Percentiles rank a stretch among this genome's conserved stretches.
phyloP scores from a whole-genome alignment of 163 green algal genomes.

The Scenedesmus sp. region DNA sequence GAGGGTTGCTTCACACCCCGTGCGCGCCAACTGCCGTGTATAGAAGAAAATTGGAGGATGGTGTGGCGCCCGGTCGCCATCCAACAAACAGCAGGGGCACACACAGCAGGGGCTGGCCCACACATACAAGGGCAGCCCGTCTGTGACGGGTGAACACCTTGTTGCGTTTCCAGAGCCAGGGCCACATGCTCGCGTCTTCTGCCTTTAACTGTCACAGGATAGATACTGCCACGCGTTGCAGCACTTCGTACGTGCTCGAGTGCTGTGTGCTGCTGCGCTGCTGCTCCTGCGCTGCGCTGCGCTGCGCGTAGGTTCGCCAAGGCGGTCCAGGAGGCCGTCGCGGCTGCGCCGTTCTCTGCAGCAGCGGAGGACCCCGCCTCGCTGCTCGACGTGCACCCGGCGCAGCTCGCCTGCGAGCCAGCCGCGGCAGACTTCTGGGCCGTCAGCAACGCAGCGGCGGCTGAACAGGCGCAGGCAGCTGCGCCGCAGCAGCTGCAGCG shows the following conservation, averaged over 20 bases:
- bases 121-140: too few species aligned
- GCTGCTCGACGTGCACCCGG: not conserved
- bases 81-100: too few species aligned
- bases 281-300: not conserved
- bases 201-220: not conserved
- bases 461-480: not conserved
- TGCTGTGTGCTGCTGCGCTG: not conserved
- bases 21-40: too few species aligned
- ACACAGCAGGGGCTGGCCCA: too few species aligned
- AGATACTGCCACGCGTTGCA: too few species aligned
- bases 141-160: too few species aligned
- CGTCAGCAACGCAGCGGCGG: not conserved
- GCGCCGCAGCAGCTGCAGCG: not conserved
- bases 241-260: too few species aligned
- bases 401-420: constrained; percentile 1
- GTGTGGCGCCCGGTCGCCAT: too few species aligned
- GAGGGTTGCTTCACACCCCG: too few species aligned
- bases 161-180: too few species aligned
- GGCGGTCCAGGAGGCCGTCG: constrained; percentile 31
- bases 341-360: not conserved
- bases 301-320: constrained; percentile 14
- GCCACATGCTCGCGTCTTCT: too few species aligned
- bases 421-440: constrained; percentile 29
- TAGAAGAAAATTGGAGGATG: too few species aligned
- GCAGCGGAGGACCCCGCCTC: not conserved